These are phyloP conservation scores for Furcasterigmium furcatum DNA, from an alignment of 2,329 filamentous ascomycete genomes.

Conservation along the genomic window DNA sequence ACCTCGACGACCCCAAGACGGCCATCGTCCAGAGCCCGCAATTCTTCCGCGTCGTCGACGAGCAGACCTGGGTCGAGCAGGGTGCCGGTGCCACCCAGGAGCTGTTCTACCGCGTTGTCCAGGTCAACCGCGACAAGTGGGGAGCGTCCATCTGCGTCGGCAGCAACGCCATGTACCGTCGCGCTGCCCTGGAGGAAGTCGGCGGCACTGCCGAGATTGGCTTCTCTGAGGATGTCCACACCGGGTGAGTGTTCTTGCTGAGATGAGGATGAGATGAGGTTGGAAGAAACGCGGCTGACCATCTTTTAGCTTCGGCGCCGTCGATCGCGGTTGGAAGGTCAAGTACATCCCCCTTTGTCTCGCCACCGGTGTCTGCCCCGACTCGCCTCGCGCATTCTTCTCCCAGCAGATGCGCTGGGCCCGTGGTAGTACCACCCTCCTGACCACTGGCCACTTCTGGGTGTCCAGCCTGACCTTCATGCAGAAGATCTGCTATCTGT, in stretches of 20 bases:
- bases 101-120: conserved; percentile 37
- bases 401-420: conserved; percentile 42
- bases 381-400: conserved; percentile 36
- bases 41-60: conserved; percentile 32
- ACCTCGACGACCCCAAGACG: conserved; percentile 30
- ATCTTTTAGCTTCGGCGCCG: conserved; percentile 27
- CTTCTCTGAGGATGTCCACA: conserved; percentile 40
- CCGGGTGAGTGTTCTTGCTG: conserved; percentile 22
- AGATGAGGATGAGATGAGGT: too few species aligned
- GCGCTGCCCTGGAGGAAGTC: conserved; percentile 32
- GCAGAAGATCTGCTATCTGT: conserved; percentile 38
- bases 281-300: background rate
- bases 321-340: conserved; percentile 38
- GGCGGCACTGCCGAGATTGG: conserved; percentile 38
- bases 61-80: conserved; percentile 40
- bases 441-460: conserved; percentile 37
- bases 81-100: conserved; percentile 37
- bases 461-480: conserved; percentile 29
- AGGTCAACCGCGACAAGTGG: conserved; percentile 35
- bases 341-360: conserved; percentile 36
- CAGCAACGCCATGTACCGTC: conserved; percentile 36
- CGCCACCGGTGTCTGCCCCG: conserved; percentile 37
- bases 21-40: conserved; percentile 38
- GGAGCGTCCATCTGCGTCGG: conserved; percentile 38
- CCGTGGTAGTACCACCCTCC: conserved; percentile 33